These are phyloP conservation scores for Pleurotus tuber-regium DNA, from an alignment of 768 basidiomycete genomes.

Conservation along the genomic window DNA sequence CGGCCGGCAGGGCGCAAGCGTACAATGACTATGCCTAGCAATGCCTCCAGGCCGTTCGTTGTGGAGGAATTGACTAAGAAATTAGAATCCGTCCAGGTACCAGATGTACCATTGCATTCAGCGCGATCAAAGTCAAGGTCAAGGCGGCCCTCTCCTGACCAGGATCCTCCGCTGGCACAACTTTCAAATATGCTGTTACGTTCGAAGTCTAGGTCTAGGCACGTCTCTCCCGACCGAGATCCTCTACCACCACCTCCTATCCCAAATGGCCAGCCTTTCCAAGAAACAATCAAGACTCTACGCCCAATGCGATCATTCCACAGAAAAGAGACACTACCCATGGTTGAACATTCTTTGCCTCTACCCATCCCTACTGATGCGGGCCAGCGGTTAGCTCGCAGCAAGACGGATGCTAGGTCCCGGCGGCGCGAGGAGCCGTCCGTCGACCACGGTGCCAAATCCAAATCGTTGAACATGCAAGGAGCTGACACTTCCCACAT, in stretches of 20 bases:
- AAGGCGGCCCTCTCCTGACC: conserved; percentile 3
- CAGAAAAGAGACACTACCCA: conserved; percentile 34
- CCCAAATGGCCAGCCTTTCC: conserved; percentile 5
- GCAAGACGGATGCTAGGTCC: conserved; percentile 29
- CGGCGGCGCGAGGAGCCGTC: conserved; percentile 21
- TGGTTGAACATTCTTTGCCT: conserved; percentile 27
- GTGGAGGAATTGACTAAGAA: conserved; percentile 59
- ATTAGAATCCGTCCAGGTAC: conserved; percentile 48
- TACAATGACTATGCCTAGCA: conserved; percentile 42
- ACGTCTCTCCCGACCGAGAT: neutral
- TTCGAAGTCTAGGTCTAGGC: conserved; percentile 4
- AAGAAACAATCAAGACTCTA: conserved; percentile 24
- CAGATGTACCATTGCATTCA: conserved; percentile 20
- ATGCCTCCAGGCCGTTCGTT: conserved; percentile 38
- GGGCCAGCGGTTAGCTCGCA: conserved; percentile 31
- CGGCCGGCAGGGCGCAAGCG: conserved; percentile 36
- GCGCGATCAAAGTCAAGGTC: conserved; percentile 2
- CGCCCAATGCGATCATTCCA: conserved; percentile 64
- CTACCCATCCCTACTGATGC: conserved; percentile 30
- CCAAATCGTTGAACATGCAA: conserved; percentile 16
- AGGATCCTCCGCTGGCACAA: neutral
- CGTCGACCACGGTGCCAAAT: conserved; percentile 20
- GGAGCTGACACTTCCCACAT: neutral
- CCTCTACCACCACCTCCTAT: neutral
- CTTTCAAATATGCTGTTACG: conserved; percentile 13